Evolutionary conservation across 208 protist genomes (phyloP).

Genomic region (Acanthamoeba royreba): DNA sequence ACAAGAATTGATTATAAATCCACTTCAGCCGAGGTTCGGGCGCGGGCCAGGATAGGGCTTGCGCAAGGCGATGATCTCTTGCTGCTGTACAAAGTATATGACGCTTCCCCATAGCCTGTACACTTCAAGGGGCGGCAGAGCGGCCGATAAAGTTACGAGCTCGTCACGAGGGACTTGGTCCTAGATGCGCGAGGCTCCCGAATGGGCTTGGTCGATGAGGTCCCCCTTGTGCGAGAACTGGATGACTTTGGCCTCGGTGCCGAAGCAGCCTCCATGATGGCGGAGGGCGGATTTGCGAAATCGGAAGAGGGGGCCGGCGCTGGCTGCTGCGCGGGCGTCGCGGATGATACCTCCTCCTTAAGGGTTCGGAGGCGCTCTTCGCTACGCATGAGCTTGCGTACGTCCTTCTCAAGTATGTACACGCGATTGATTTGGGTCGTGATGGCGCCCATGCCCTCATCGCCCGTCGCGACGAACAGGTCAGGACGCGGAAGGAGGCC

Average conservation of each 20-base stretch:
- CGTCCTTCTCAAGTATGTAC: background rate
- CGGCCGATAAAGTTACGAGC: background rate
- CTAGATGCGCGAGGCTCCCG: background rate
- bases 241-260: background rate
- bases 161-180: background rate
- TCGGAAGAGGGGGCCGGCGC: background rate
- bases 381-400: background rate
- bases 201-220: background rate
- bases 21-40: too few relatives aligned
- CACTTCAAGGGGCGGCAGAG: too few relatives aligned
- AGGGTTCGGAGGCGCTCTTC: background rate
- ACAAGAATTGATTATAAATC: too few relatives aligned
- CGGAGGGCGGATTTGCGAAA: background rate
- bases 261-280: too few relatives aligned
- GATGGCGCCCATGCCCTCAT: background rate
- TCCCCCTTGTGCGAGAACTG: background rate
- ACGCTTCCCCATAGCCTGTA: too few relatives aligned
- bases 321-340: background rate
- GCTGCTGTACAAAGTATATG: too few relatives aligned
- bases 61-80: too few relatives aligned
- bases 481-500: background rate
- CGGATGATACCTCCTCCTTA: background rate
- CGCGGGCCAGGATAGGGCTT: too few relatives aligned
- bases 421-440: background rate
- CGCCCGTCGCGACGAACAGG: background rate